Conservation (phyloP, 257 asterid species). For the Parsonsia alboflavescens region DNA sequence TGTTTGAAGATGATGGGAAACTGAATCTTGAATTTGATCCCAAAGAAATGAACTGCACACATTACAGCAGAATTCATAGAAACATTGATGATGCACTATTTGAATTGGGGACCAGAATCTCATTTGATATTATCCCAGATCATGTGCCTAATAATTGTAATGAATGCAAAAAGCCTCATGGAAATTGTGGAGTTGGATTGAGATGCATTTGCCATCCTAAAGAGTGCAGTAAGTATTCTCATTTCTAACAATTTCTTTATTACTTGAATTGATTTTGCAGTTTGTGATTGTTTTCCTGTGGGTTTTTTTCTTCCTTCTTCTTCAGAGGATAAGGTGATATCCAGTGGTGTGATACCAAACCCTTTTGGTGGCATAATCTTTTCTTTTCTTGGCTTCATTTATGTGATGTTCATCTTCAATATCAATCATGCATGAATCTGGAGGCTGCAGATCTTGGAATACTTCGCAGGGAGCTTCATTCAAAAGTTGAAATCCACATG, state of each 20-base stretch:
- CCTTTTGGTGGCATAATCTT: not conserved
- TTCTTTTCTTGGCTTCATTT: not conserved
- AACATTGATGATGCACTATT: not conserved
- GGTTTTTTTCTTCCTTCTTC: not conserved
- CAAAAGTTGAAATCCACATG: too few species aligned
- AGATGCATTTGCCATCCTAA: slow-evolving; percentile 58
- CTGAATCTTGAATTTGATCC: slow-evolving; percentile 27
- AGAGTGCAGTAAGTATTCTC: slow-evolving; percentile 46
- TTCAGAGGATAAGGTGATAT: not conserved
- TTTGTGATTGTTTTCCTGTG: not conserved
- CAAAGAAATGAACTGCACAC: slow-evolving; percentile 35
- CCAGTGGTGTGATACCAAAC: not conserved
- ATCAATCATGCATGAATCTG: not conserved
- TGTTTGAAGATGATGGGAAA: slow-evolving; percentile 21
- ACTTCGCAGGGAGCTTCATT: not conserved
- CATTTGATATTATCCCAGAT: slow-evolving; percentile 42
- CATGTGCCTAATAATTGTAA: slow-evolving; percentile 63
- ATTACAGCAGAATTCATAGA: slow-evolving; percentile 32
- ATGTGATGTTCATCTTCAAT: not conserved
- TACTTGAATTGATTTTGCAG: not conserved
- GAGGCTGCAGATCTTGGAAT: not conserved
- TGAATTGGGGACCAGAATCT: slow-evolving; percentile 40
- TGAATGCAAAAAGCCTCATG: slow-evolving; percentile 47
- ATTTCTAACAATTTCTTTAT: not conserved
- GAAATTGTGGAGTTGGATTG: slow-evolving; percentile 59